Conservation (phyloP, 1,284 basidiomycete species). For the Agaricales sp. region DNA sequence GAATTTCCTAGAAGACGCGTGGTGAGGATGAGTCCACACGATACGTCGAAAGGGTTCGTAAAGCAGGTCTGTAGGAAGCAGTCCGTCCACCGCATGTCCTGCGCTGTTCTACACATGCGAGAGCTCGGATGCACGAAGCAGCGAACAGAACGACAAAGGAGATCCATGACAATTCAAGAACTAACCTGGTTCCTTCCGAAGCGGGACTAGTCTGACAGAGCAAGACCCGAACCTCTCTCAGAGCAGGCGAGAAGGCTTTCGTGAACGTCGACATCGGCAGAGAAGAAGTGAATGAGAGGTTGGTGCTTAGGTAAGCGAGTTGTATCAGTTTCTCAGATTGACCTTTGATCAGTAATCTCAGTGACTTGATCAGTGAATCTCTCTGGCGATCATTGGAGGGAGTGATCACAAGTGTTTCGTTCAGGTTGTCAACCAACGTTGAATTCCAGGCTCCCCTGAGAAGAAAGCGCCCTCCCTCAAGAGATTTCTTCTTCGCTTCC, state of each 20-base stretch:
- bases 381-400: background rate
- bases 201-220: constrained; percentile 75
- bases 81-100: too few relatives aligned
- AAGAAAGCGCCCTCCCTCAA: constrained; percentile 13
- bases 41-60: constrained; percentile 1
- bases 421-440: background rate
- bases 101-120: too few relatives aligned
- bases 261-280: constrained; percentile 54
- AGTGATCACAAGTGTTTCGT: background rate
- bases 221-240: constrained; percentile 81
- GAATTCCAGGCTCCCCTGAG: constrained; percentile 13
- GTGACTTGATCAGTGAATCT: background rate
- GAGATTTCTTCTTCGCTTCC: too few relatives aligned
- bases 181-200: constrained; percentile 76
- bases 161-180: constrained; percentile 3
- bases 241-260: constrained; percentile 71
- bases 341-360: constrained; percentile 10
- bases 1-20: constrained; percentile 56
- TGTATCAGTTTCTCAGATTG: too few relatives aligned
- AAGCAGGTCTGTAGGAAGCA: constrained; percentile 4
- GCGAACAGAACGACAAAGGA: too few relatives aligned
- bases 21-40: too few relatives aligned
- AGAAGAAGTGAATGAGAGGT: constrained; percentile 18
- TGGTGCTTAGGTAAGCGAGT: constrained; percentile 17
- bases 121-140: too few relatives aligned